Percentiles rank a stretch among this genome's conserved stretches.
These are phyloP conservation scores for Penicillium silybi DNA, from an alignment of 495 filamentous ascomycete genomes.

Conservation along the genomic window DNA sequence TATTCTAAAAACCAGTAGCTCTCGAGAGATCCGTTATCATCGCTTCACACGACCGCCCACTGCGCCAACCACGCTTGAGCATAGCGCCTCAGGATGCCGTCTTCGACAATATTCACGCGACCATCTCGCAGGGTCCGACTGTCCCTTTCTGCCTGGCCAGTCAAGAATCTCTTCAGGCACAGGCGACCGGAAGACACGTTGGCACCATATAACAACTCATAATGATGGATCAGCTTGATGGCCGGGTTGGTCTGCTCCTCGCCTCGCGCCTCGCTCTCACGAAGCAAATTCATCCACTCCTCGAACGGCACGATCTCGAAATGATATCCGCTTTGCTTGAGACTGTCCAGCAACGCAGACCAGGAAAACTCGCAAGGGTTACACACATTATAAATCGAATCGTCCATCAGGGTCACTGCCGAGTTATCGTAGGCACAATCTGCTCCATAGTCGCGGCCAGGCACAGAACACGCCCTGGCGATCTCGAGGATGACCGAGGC, in stretches of 20 bases:
- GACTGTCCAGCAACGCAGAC: conserved; percentile 45
- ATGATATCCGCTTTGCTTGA: conserved; percentile 23
- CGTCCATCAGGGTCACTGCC: conserved; percentile 6
- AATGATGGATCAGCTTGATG: conserved; percentile 57
- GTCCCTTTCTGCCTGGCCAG: conserved; percentile 33
- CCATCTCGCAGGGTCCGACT: conserved; percentile 35
- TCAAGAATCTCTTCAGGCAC: conserved; percentile 21
- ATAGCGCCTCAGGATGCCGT: conserved; percentile 35
- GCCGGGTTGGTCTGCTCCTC: conserved; percentile 50
- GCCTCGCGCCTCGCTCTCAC: conserved; percentile 41
- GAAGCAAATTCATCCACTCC: conserved; percentile 48
- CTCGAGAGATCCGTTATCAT: no score
- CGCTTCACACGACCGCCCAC: conserved; percentile 16
- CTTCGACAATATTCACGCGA: conserved; percentile 29
- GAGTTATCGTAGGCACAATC: not conserved
- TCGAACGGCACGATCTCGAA: conserved; percentile 45
- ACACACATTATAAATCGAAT: conserved; percentile 51
- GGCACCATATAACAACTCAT: conserved; percentile 29
- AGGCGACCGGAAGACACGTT: not conserved
- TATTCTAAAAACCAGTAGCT: no score
- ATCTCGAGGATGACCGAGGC: conserved; percentile 48
- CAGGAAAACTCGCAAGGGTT: conserved; percentile 51
- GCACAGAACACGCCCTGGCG: conserved; percentile 22
- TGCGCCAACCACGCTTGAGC: conserved; percentile 31
- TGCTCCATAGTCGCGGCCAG: not conserved